phyloP scores from a whole-genome alignment of 768 basidiomycete genomes.

The Pholiota microspora region DNA sequence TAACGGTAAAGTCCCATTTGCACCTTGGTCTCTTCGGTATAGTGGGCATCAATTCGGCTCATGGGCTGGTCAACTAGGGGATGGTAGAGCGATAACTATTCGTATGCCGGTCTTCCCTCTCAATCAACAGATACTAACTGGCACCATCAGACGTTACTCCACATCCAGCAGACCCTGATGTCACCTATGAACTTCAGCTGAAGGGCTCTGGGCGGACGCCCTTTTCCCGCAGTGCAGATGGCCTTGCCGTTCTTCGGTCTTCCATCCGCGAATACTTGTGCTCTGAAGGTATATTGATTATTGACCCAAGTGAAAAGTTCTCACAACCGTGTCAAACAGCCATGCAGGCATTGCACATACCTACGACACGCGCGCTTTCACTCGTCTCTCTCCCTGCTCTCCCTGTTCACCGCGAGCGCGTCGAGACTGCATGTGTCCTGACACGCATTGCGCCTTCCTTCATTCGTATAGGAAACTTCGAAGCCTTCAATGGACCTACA shows the following conservation, averaged over 20 bases:
- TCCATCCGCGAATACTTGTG: constrained; percentile 93
- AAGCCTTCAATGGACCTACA: constrained; percentile 75
- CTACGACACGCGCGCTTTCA: constrained; percentile 85
- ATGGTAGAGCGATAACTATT: constrained; percentile 92
- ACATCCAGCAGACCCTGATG: constrained; percentile 53
- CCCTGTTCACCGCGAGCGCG: constrained; percentile 71
- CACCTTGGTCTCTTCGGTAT: constrained; percentile 88
- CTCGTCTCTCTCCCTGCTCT: constrained; percentile 74
- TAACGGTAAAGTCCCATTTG: constrained; percentile 35
- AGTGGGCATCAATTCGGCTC: constrained; percentile 88
- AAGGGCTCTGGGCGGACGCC: constrained; percentile 95
- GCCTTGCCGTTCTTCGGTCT: constrained; percentile 91
- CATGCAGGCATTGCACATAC: constrained; percentile 74
- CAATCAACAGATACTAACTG: too few relatives aligned
- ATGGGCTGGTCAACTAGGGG: constrained; percentile 95
- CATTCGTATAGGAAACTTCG: constrained; percentile 88
- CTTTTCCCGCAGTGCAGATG: constrained; percentile 90
- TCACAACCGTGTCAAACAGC: constrained; percentile 23
- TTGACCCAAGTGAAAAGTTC: too few relatives aligned
- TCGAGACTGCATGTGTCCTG: constrained; percentile 70
- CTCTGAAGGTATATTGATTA: constrained; percentile 64
- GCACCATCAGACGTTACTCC: constrained; percentile 90
- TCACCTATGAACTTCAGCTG: constrained; percentile 83
- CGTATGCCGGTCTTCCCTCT: constrained; percentile 26
- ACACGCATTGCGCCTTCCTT: constrained; percentile 88